phyloP scores from a whole-genome alignment of 495 filamentous ascomycete genomes.

The Aspergillus heteromorphus region DNA sequence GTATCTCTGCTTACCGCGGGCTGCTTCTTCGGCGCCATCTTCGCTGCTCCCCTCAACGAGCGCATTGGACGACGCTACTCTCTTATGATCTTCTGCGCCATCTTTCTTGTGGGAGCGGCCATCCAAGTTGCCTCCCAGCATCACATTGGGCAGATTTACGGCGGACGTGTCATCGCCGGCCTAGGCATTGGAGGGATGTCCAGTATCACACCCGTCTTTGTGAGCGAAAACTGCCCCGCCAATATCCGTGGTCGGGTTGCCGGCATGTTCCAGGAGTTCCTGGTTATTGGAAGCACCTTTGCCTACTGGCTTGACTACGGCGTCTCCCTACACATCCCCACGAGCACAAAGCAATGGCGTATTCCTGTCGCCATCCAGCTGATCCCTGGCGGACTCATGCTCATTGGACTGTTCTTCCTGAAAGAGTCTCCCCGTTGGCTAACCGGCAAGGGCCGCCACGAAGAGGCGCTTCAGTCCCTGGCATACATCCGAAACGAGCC shows the following conservation, averaged over 20 bases:
- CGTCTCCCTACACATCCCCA: constrained; percentile 36
- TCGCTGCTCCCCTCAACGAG: constrained; percentile 53
- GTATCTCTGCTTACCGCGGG: constrained; percentile 60
- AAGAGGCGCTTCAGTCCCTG: constrained; percentile 40
- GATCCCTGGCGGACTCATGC: constrained; percentile 45
- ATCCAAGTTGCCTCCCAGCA: constrained; percentile 49
- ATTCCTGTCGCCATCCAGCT: constrained; percentile 51
- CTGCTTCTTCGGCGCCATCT: constrained; percentile 62
- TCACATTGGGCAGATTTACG: constrained; percentile 33
- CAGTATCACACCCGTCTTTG: constrained; percentile 45
- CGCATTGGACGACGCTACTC: constrained; percentile 54
- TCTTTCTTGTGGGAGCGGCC: constrained; percentile 62
- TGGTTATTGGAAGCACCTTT: constrained; percentile 25
- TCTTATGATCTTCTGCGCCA: constrained; percentile 46
- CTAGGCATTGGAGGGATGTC: constrained; percentile 43
- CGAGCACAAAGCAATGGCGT: constrained; percentile 45
- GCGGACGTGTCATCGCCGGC: constrained; percentile 38
- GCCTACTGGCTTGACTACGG: constrained; percentile 51
- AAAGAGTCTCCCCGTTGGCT: constrained; percentile 56
- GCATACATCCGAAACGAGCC: constrained; percentile 41
- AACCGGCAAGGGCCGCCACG: constrained; percentile 37
- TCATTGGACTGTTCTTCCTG: constrained; percentile 45
- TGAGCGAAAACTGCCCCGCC: constrained; percentile 43
- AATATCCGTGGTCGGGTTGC: constrained; percentile 42
- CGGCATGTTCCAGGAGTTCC: constrained; percentile 34